Conservation (phyloP, 2,329 filamentous ascomycete genomes). For the Plectosphaerella plurivora region DNA sequence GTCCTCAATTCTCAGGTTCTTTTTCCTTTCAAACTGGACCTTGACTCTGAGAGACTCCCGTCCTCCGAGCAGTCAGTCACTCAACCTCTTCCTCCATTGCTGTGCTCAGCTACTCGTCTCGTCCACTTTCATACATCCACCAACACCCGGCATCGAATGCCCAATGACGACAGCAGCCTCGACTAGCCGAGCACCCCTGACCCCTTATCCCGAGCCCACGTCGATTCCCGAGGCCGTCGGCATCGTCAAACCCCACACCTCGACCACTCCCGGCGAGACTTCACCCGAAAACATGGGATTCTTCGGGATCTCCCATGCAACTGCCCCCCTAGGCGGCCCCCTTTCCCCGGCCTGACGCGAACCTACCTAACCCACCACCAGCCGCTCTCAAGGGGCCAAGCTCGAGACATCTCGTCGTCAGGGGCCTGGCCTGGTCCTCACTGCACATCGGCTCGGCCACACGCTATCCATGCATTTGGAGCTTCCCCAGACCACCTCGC, state of each 20-base stretch:
- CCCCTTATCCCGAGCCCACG: not conserved
- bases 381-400: not conserved
- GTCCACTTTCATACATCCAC: too few relatives aligned
- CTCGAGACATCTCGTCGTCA: too few relatives aligned
- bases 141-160: not conserved
- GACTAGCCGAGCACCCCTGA: not conserved
- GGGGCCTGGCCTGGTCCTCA: too few relatives aligned
- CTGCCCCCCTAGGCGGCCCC: too few relatives aligned
- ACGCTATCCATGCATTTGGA: not conserved
- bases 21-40: too few relatives aligned
- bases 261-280: not conserved
- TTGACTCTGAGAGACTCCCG: too few relatives aligned
- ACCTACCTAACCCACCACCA: not conserved
- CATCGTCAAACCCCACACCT: not conserved
- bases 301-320: slow-evolving; percentile 4
- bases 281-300: slow-evolving; percentile 2
- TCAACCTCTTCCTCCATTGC: not conserved
- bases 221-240: not conserved
- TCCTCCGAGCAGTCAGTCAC: too few relatives aligned
- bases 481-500: not conserved
- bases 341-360: not conserved
- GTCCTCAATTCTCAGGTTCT: not conserved
- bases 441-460: not conserved
- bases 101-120: not conserved
- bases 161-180: not conserved